Evolutionary conservation across 2,329 filamentous ascomycete genomes (phyloP).

Genomic region (Arthrobotrys entomopaga): DNA sequence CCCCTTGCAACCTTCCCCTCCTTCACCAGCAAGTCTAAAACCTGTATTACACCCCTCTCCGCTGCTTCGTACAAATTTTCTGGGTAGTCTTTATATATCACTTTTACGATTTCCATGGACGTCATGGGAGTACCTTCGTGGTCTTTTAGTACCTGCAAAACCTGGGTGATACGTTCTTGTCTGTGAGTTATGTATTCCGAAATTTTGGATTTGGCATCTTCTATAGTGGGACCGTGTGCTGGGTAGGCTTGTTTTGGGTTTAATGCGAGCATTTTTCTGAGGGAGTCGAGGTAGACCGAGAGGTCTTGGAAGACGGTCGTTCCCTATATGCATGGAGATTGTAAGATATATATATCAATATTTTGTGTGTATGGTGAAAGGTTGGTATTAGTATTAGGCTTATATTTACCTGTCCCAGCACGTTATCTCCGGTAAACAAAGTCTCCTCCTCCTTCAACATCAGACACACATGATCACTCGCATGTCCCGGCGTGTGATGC

Average conservation of each 20-base stretch:
- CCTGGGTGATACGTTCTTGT: conserved; percentile 79
- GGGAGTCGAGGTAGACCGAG: conserved; percentile 72
- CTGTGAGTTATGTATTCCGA: conserved; percentile 85
- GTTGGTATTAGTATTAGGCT: too few relatives aligned
- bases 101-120: conserved; percentile 83
- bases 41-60: conserved; percentile 77
- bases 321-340: conserved; percentile 65
- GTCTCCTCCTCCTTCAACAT: conserved; percentile 79
- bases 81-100: conserved; percentile 84
- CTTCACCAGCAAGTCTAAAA: conserved; percentile 78
- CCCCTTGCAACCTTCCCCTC: conserved; percentile 72
- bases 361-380: too few relatives aligned
- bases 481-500: conserved; percentile 77
- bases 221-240: conserved; percentile 83
- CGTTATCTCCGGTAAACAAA: conserved; percentile 89
- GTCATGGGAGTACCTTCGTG: conserved; percentile 63
- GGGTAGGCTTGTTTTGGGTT: conserved; percentile 76
- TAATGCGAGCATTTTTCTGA: conserved; percentile 74
- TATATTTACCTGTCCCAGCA: conserved; percentile 71
- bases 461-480: conserved; percentile 82
- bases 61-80: conserved; percentile 80
- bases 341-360: neutral
- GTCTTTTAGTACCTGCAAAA: conserved; percentile 71
- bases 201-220: conserved; percentile 77
- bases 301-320: conserved; percentile 87